phyloP scores from a whole-genome alignment of 129 eudicot genomes.

The Rutidosis leptorrhynchoides region DNA sequence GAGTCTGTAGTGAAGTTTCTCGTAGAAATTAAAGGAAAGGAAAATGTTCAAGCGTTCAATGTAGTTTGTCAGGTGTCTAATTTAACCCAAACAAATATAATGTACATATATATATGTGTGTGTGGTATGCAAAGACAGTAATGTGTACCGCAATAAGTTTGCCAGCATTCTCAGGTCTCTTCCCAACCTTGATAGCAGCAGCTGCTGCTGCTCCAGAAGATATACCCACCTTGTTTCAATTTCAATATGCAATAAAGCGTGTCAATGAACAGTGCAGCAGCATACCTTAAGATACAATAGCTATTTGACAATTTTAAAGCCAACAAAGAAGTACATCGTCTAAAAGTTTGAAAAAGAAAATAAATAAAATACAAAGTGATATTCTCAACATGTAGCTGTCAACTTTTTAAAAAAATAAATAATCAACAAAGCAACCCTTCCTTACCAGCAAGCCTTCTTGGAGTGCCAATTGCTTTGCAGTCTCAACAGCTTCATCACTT shows the following conservation, averaged over 20 bases:
- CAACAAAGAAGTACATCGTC: background rate
- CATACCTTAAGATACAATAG: background rate
- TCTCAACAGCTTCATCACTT: constrained; percentile 94
- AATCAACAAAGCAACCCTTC: constrained; percentile 20
- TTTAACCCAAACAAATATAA: background rate
- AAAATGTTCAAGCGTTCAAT: background rate
- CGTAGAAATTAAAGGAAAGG: background rate
- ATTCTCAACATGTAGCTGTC: constrained; percentile 11
- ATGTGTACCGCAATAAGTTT: constrained; percentile 86
- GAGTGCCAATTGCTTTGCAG: constrained; percentile 88
- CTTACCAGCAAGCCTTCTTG: constrained; percentile 95
- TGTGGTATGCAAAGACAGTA: background rate
- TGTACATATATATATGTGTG: background rate
- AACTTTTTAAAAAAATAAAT: background rate
- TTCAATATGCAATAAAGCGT: background rate
- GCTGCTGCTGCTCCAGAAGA: constrained; percentile 99
- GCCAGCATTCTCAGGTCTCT: constrained; percentile 97
- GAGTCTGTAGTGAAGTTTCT: background rate
- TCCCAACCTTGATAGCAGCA: constrained; percentile 87
- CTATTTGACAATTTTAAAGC: background rate
- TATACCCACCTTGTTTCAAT: constrained; percentile 97
- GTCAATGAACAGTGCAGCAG: constrained; percentile 1
- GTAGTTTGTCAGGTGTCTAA: background rate
- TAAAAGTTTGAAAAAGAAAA: no score
- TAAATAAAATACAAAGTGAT: no score